Base-by-base conservation (phyloP, 176 grass and related monocot species). In the Oryza brachyantha region DNA sequence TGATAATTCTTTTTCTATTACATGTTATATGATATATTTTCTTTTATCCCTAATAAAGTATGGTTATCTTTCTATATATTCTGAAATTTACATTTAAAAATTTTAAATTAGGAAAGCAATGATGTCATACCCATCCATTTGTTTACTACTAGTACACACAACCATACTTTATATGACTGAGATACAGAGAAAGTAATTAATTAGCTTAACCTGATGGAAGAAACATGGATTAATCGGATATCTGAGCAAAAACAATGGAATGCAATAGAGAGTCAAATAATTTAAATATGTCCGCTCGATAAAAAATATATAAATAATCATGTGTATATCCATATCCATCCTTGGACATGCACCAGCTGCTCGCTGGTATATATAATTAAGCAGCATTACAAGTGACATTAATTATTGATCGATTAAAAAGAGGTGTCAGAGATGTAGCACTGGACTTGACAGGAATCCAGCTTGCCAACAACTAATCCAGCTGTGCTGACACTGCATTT, bases 391-490 rank as follows among this genome's bases (percentile, higher is more conserved):
- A 55, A 55, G 50, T 55, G 4, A n/a, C 6, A 55, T 55, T 55
- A 22, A 55, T 57, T 57, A 57, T 57, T 57, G 46, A 35, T 36
- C 7, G 29, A 54, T 73, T 37, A 55, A 13, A 59, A 74, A 34
- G 13, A n/a, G 10, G 5, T 62, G 17, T 64, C 25, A 8, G 8
- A 11, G 63, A 54, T 25, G 40, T 48, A 64, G 1, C 21, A 7
- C 4, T 24, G 45, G 28, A 21, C 17, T 17, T 52, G 39, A 46
- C 19, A 8, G 28, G 61, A 29, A 24, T 76, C 36, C 66, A 61
- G 66, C 66, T 70, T 60, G 78, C 52, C 78, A 70, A 43, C 78
- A 59, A 70, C 66, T 32, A 60, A 61, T 70, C 65, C 78, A 80
- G 35, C 78, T 52, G 48, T 52, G 48, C 48, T 70, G 21, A 42